A percentile compares a stretch with the other conserved stretches of the same genome.
Evolutionary conservation across 257 asterid species (phyloP).

Genomic region (Cynanchum wilfordii): DNA sequence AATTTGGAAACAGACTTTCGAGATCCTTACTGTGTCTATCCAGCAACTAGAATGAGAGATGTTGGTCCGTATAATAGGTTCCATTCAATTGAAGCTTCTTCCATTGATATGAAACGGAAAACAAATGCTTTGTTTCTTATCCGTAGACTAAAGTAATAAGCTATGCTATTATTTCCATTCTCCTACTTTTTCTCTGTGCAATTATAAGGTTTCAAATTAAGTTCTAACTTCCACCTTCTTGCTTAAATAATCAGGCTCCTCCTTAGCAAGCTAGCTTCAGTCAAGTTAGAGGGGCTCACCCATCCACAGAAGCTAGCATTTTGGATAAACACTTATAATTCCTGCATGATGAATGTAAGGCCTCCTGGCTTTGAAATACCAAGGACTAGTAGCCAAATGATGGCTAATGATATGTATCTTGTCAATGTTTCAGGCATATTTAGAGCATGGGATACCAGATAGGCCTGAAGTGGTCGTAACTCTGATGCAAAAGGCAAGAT

Average conservation of each 20-base stretch:
- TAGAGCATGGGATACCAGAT: slow-evolving; percentile 65
- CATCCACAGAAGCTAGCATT: slow-evolving; percentile 91
- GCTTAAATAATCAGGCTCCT: slow-evolving; percentile 42
- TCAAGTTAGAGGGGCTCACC: slow-evolving; percentile 54
- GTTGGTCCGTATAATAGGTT: slow-evolving; percentile 47
- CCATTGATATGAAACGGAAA: slow-evolving; percentile 47
- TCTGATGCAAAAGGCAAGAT: slow-evolving; percentile 71
- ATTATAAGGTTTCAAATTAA: background rate
- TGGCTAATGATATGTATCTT: background rate
- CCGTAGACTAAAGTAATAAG: slow-evolving; percentile 51
- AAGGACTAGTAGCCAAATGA: background rate
- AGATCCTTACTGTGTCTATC: slow-evolving; percentile 47
- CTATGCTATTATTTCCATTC: background rate
- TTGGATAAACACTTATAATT: slow-evolving; percentile 88
- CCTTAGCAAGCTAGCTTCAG: slow-evolving; percentile 55
- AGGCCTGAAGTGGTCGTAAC: slow-evolving; percentile 59
- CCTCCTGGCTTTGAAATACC: background rate
- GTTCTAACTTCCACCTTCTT: background rate
- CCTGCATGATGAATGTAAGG: slow-evolving; percentile 93
- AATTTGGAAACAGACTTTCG: slow-evolving; percentile 29
- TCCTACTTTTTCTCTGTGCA: background rate
- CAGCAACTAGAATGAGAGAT: slow-evolving; percentile 36
- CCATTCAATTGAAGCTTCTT: slow-evolving; percentile 40
- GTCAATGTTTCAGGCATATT: slow-evolving; percentile 46
- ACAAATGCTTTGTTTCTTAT: slow-evolving; percentile 48